Conservation (phyloP, 2,329 filamentous ascomycete genomes). For the Curvularia eragrostidis region DNA sequence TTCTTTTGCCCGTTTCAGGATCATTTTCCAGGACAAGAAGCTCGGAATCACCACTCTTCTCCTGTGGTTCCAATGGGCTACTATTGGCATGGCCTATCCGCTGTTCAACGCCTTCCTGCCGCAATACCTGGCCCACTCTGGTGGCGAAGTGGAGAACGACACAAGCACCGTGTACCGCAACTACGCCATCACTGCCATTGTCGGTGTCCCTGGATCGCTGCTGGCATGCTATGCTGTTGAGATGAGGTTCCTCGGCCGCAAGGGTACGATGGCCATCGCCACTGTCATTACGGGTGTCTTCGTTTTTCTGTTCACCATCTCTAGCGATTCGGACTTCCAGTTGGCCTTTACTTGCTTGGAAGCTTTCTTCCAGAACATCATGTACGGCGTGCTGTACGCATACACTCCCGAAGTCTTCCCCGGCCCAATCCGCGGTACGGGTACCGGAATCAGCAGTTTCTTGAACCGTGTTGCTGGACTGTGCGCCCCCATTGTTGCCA, state of each 20-base stretch:
- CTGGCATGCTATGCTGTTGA: slow-evolving; percentile 77
- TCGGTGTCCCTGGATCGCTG: slow-evolving; percentile 78
- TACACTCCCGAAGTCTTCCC: slow-evolving; percentile 82
- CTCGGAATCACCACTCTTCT: slow-evolving; percentile 58
- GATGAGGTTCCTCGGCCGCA: slow-evolving; percentile 73
- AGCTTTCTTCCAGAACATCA: slow-evolving; percentile 67
- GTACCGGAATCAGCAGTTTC: slow-evolving; percentile 74
- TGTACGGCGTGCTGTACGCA: slow-evolving; percentile 75
- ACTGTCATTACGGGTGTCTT: slow-evolving; percentile 72
- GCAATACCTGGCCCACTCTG: slow-evolving; percentile 74
- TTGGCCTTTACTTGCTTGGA: slow-evolving; percentile 72
- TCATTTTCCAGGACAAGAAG: slow-evolving; percentile 63
- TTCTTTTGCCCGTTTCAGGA: slow-evolving; percentile 69
- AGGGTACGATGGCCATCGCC: slow-evolving; percentile 72
- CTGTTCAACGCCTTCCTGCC: slow-evolving; percentile 92
- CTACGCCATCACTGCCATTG: slow-evolving; percentile 79
- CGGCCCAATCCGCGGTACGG: slow-evolving; percentile 73
- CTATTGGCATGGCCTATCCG: slow-evolving; percentile 85
- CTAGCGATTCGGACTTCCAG: slow-evolving; percentile 63
- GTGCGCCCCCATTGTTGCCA: slow-evolving; percentile 71
- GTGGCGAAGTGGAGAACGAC: slow-evolving; percentile 36
- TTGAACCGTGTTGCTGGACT: slow-evolving; percentile 72
- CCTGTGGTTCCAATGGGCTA: slow-evolving; percentile 81
- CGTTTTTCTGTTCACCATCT: slow-evolving; percentile 70
- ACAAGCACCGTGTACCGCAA: slow-evolving; percentile 69